These are phyloP conservation scores for Jasminum sambac DNA, from an alignment of 257 asterid species.

Conservation along the genomic window DNA sequence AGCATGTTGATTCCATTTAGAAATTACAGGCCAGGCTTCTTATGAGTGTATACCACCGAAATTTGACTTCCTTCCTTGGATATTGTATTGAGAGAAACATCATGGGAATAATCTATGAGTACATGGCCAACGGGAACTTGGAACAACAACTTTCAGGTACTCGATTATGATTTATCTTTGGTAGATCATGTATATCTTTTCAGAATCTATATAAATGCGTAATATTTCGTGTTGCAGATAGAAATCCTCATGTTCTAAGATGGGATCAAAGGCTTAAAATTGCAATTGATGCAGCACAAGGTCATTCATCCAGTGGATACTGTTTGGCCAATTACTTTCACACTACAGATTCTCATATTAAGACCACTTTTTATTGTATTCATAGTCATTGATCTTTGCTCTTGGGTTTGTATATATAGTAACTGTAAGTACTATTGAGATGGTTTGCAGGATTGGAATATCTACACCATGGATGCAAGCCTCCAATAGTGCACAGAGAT, in stretches of 20 bases:
- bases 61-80: conserved; percentile 39
- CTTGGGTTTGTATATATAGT: too few species aligned
- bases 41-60: conserved; percentile 44
- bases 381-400: too few species aligned
- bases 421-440: background rate
- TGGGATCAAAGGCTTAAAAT: conserved; percentile 44
- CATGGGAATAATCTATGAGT: conserved; percentile 49
- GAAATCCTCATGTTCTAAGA: conserved; percentile 24
- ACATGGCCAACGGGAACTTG: conserved; percentile 42
- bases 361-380: too few species aligned
- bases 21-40: conserved; percentile 45
- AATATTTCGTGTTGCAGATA: conserved; percentile 16
- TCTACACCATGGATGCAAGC: conserved; percentile 46
- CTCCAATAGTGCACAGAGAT: conserved; percentile 47
- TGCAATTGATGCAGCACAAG: conserved; percentile 42
- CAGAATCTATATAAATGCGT: background rate
- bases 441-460: conserved; percentile 43
- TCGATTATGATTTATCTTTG: background rate
- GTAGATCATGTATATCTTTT: background rate
- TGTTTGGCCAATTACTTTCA: too few species aligned
- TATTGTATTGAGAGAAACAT: conserved; percentile 39
- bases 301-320: conserved; percentile 17
- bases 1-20: background rate
- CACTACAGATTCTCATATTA: too few species aligned
- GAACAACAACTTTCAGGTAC: conserved; percentile 39